Conservation (phyloP, 2,329 filamentous ascomycete species). For the Aspergillus sp. region DNA sequence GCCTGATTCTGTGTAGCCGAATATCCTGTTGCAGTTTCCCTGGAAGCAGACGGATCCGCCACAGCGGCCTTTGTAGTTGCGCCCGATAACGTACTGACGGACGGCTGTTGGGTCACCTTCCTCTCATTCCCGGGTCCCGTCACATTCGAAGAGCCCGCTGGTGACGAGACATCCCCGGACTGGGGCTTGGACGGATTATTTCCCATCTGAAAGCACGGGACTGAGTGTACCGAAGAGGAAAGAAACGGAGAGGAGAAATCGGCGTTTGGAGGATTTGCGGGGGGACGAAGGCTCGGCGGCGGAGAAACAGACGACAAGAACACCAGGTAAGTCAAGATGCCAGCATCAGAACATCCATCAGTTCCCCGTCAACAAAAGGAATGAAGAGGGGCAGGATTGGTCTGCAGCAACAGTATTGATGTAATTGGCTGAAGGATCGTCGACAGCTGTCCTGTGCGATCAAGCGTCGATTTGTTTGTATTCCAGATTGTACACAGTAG, state of each 20-base stretch:
- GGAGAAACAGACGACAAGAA: conserved; percentile 3
- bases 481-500: background rate
- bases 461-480: background rate
- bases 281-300: background rate
- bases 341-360: conserved; percentile 14
- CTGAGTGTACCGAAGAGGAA: conserved; percentile 1
- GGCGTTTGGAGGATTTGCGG: background rate
- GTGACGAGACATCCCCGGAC: conserved; percentile 20
- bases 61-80: conserved; percentile 31
- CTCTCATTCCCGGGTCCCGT: conserved; percentile 24
- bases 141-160: conserved; percentile 18
- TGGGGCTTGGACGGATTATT: conserved; percentile 41
- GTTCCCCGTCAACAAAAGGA: background rate
- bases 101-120: conserved; percentile 34
- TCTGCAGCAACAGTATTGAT: background rate
- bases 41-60: conserved; percentile 37
- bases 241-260: conserved; percentile 4
- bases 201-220: conserved; percentile 33
- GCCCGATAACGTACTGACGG: conserved; percentile 33
- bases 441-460: background rate
- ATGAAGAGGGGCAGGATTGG: background rate
- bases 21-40: conserved; percentile 36
- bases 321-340: conserved; percentile 11
- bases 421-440: background rate
- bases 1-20: conserved; percentile 27